phyloP scores from a whole-genome alignment of 139 green algal genomes.

The Tetradesmus obliquus region DNA sequence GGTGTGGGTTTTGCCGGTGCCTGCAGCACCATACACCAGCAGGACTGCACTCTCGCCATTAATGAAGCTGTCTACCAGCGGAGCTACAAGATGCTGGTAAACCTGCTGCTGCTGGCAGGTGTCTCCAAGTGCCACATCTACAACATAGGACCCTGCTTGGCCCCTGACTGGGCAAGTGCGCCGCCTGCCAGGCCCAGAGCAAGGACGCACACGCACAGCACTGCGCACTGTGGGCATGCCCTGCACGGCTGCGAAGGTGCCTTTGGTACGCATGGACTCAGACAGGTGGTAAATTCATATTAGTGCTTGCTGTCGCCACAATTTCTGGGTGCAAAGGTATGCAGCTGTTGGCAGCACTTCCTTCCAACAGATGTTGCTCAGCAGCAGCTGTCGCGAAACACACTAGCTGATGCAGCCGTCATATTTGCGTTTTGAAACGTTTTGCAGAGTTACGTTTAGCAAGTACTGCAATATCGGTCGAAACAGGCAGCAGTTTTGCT shows the following conservation, averaged over 20 bases:
- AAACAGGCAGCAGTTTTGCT: neutral
- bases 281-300: neutral
- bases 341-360: neutral
- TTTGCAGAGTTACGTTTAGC: too few relatives aligned
- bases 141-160: neutral
- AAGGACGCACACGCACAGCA: neutral
- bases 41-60: conserved; percentile 11
- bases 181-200: neutral
- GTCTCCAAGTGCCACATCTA: neutral
- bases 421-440: too few relatives aligned
- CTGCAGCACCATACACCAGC: neutral
- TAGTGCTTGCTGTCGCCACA: neutral
- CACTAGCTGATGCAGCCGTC: neutral
- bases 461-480: neutral
- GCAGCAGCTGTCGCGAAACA: neutral
- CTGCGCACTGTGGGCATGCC: conserved; percentile 9
- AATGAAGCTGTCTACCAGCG: neutral
- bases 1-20: conserved; percentile 5
- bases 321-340: neutral
- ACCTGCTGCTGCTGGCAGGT: conserved; percentile 22
- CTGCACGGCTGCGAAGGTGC: conserved; percentile 9
- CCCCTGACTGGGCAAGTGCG: neutral
- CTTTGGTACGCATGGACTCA: neutral
- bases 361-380: neutral
- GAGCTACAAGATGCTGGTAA: neutral